Evolutionary conservation across 331 rosid species (phyloP), one percentile per base, ranked within the genome.

Genomic region (Stylosanthes scabra): DNA sequence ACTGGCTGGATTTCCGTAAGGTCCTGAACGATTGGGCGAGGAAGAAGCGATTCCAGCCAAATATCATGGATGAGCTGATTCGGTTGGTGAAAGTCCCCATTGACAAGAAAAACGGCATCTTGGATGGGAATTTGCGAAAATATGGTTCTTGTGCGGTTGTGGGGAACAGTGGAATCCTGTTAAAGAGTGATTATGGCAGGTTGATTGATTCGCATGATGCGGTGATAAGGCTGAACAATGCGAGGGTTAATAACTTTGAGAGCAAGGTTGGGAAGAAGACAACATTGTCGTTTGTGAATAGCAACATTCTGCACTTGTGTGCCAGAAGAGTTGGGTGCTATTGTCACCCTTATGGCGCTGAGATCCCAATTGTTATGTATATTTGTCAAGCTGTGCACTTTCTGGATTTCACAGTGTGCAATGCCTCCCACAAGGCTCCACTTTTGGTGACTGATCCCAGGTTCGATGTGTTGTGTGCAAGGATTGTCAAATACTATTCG

Each of bases 161-260:
- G 37, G 99, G 99, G 3, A 95, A 95, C 55, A 95, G 99, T 71
- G 99, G 99, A 67, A 95, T 95, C 83, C 67, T 95, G 79, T 79
- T 95, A 54, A 90, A 90, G 11, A 84, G 72, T 52, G 87, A 80
- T 34, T 59, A 84, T 44, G 99, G 99, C 25, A 61, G 72, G 50
- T 45, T 79, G 7, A 88, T 95, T 75, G 99, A 95, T 82, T 54
- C 86, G 14, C 99, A 95, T 13, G 92, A 88, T 34, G 59, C 66
- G 11, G 98, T 95, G 5, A 92, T 95, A 4, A 69, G 99, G 52
- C 79, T 95, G 80, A 95, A 95, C 93, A 95, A 95, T 59, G 98
- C 98, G 0, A 88, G 87, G 68, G 84, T 79, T 7, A 83, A 76
- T 29, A 73, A 77, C 27, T 90, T 69, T 60, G 86, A 83, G 70